Evolutionary conservation across 345 rosid species (phyloP).

Genomic region (Moricandia moricandioides): DNA sequence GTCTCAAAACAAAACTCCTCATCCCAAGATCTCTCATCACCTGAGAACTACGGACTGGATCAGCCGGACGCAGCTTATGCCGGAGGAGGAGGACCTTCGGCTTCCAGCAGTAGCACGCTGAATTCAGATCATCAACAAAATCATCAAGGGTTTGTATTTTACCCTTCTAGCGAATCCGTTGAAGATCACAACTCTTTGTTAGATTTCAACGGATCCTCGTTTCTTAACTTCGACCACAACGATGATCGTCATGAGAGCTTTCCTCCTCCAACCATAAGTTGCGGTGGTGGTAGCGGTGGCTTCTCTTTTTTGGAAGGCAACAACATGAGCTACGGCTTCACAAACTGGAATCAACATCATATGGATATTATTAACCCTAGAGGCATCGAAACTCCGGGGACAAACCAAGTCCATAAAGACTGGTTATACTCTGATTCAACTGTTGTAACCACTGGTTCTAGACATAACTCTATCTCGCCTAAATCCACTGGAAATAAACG

Average conservation of each 20-base stretch:
- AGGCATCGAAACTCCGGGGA: constrained; percentile 35
- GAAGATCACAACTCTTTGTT: constrained; percentile 60
- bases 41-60: constrained; percentile 30
- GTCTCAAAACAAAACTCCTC: constrained; percentile 33
- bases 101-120: constrained; percentile 48
- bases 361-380: constrained; percentile 45
- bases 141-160: constrained; percentile 40
- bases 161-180: constrained; percentile 30
- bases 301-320: constrained; percentile 32
- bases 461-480: constrained; percentile 42
- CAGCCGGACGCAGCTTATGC: constrained; percentile 26
- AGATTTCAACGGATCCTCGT: constrained; percentile 68
- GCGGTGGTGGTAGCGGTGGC: constrained; percentile 23
- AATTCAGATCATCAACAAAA: constrained; percentile 43
- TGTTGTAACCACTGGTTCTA: constrained; percentile 41
- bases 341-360: constrained; percentile 42
- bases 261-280: constrained; percentile 28
- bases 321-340: constrained; percentile 33
- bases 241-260: constrained; percentile 31
- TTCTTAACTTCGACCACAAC: constrained; percentile 63
- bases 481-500: constrained; percentile 54
- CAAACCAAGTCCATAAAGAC: constrained; percentile 38
- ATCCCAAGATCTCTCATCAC: constrained; percentile 43
- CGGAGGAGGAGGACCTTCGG: constrained; percentile 36
- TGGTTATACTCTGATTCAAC: constrained; percentile 65